A percentile compares a stretch with the other conserved stretches of the same genome.
phyloP scores from a whole-genome alignment of 768 basidiomycete genomes.

The Tylopilus rubrobrunneus region DNA sequence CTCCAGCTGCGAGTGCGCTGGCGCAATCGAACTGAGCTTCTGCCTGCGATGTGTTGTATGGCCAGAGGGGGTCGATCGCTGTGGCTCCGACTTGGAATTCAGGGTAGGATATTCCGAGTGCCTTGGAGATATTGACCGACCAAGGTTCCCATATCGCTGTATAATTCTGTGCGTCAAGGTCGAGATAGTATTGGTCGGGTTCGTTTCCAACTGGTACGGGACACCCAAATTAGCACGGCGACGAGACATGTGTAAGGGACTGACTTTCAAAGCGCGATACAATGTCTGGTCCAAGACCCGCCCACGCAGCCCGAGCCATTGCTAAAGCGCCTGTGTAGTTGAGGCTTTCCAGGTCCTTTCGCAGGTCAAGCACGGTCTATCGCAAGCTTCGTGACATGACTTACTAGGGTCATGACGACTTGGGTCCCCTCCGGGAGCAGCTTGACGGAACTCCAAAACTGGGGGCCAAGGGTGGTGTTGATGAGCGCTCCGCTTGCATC shows the following conservation, averaged over 20 bases:
- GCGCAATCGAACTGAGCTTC: too few species aligned
- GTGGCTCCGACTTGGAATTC: too few species aligned
- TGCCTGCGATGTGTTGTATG: too few species aligned
- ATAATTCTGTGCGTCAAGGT: too few species aligned
- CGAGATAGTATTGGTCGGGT: too few species aligned
- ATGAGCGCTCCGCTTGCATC: constrained; percentile 39
- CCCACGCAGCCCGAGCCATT: constrained; percentile 41
- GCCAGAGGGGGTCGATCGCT: too few species aligned
- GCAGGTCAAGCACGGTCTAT: neutral
- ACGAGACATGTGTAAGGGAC: neutral
- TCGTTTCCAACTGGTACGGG: neutral
- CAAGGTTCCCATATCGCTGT: too few species aligned
- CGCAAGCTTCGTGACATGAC: neutral
- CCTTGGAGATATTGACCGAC: too few species aligned
- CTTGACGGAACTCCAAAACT: constrained; percentile 44
- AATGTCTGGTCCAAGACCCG: constrained; percentile 35
- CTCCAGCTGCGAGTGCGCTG: too few species aligned
- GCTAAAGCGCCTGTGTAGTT: constrained; percentile 39
- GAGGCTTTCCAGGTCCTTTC: constrained; percentile 43
- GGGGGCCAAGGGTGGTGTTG: constrained; percentile 50
- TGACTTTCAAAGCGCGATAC: constrained; percentile 45
- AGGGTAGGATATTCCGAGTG: too few species aligned
- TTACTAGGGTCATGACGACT: constrained; percentile 43
- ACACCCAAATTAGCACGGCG: neutral
- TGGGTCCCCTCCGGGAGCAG: constrained; percentile 45